Evolutionary conservation across 23 red algal species (phyloP).

Genomic region (Agarophyton chilense): DNA sequence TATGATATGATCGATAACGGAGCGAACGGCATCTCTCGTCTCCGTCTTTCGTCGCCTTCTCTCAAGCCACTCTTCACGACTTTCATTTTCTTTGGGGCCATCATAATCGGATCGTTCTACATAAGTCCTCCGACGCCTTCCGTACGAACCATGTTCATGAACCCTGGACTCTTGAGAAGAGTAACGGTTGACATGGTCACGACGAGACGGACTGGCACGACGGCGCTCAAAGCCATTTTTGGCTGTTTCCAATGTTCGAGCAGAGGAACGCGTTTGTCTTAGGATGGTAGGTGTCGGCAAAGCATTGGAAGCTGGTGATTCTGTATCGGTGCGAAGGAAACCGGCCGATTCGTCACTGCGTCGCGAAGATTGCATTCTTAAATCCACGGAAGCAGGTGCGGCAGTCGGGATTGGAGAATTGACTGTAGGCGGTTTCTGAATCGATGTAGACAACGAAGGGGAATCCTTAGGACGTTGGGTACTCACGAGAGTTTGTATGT

Average conservation of each 20-base stretch:
- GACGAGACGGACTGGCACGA: neutral
- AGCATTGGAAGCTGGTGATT: neutral
- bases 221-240: neutral
- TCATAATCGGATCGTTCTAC: conserved; percentile 32
- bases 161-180: neutral
- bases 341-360: neutral
- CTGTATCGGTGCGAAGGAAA: neutral
- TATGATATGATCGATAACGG: conserved; percentile 35
- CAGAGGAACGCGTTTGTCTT: neutral
- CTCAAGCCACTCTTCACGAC: conserved; percentile 55
- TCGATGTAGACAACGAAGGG: neutral
- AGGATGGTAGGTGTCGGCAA: neutral
- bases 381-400: neutral
- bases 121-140: neutral
- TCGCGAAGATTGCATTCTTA: neutral
- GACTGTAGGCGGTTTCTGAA: neutral
- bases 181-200: neutral
- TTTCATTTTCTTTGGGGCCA: conserved; percentile 58
- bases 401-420: neutral
- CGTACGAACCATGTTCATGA: conserved; percentile 2
- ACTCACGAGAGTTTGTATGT: neutral
- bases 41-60: conserved; percentile 52
- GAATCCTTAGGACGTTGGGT: neutral
- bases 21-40: conserved; percentile 50
- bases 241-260: neutral